Evolutionary conservation across 345 rosid genomes (phyloP).

Genomic region (Linum usitatissimum): DNA sequence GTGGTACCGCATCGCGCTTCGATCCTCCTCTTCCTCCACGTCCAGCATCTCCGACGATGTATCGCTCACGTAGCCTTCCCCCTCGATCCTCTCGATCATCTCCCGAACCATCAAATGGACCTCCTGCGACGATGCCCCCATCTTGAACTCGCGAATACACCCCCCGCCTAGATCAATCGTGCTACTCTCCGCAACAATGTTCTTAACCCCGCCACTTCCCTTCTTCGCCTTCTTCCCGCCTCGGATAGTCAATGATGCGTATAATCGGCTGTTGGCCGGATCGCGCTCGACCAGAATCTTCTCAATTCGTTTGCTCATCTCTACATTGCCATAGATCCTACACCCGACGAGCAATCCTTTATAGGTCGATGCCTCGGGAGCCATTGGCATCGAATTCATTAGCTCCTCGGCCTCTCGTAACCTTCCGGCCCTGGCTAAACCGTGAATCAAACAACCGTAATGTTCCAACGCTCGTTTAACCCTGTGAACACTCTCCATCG

Average conservation of each 20-base stretch:
- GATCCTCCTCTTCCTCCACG: conserved; percentile 36
- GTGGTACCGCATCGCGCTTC: conserved; percentile 22
- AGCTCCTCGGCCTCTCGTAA: conserved; percentile 32
- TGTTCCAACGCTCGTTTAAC: conserved; percentile 32
- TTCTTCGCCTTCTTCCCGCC: conserved; percentile 29
- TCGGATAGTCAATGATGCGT: conserved; percentile 31
- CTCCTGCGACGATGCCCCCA: conserved; percentile 32
- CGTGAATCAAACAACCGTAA: conserved; percentile 36
- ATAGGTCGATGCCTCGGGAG: conserved; percentile 33
- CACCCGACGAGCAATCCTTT: conserved; percentile 38
- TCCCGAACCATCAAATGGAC: conserved; percentile 20
- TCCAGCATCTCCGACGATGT: conserved; percentile 29
- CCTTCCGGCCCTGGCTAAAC: conserved; percentile 31
- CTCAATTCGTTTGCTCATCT: conserved; percentile 31
- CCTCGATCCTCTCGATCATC: conserved; percentile 26
- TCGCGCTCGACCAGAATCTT: conserved; percentile 28
- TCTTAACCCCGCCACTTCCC: conserved; percentile 31
- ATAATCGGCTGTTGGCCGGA: conserved; percentile 32
- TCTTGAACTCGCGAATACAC: conserved; percentile 31
- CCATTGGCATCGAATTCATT: conserved; percentile 26
- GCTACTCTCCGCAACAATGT: conserved; percentile 26
- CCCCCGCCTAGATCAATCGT: conserved; percentile 24
- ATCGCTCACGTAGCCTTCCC: conserved; percentile 29
- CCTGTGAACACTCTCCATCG: conserved; percentile 22
- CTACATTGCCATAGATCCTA: conserved; percentile 26